Conservation (phyloP, 441 rosid genomes). For the Gossypium schwendimanii region DNA sequence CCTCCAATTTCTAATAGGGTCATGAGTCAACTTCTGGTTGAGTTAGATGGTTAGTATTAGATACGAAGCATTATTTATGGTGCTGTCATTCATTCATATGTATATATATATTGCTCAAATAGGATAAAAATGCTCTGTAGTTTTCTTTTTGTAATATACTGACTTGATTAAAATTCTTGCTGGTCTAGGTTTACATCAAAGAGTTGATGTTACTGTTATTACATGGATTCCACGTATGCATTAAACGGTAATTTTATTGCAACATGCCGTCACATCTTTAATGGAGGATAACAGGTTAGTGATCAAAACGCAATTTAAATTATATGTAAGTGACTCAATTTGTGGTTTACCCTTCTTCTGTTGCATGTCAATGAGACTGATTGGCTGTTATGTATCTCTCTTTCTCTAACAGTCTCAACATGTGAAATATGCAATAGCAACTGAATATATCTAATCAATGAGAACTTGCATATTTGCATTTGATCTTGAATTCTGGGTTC, state of each 20-base stretch:
- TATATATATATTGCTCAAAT: not conserved
- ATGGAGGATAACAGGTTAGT: no score
- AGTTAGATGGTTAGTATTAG: constrained; percentile 72
- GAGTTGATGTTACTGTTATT: constrained; percentile 84
- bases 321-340: no score
- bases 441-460: not conserved
- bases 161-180: not conserved
- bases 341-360: constrained; percentile 19
- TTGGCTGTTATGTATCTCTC: not conserved
- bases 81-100: not conserved
- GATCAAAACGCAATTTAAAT: no score
- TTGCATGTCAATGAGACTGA: not conserved
- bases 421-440: not conserved
- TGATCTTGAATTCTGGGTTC: not conserved
- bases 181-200: constrained; percentile 67
- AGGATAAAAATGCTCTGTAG: not conserved
- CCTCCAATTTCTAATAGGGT: constrained; percentile 94
- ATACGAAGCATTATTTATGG: constrained; percentile 4
- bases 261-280: no score
- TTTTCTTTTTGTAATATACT: not conserved
- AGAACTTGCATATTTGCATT: not conserved
- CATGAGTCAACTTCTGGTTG: constrained; percentile 86
- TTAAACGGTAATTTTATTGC: no score
- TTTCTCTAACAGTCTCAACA: not conserved
- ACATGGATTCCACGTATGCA: constrained; percentile 18